Evolutionary conservation across 78 protist genomes (phyloP).

Genomic region (Planoprotostelium fungivorum): DNA sequence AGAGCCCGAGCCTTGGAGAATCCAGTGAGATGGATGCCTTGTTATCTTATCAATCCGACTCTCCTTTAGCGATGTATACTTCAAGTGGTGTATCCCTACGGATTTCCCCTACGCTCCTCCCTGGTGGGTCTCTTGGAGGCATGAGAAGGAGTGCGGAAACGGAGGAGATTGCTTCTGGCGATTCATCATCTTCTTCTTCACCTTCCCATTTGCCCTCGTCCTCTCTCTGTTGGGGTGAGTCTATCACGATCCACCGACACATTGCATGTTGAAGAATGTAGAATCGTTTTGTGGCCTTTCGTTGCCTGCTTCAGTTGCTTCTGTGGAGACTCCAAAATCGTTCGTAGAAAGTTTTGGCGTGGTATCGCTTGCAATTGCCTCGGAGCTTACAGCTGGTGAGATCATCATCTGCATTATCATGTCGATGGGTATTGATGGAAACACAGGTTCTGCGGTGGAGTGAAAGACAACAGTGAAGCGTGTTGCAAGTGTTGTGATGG

Average conservation of each 20-base stretch:
- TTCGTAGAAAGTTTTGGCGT: not conserved
- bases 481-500: not conserved
- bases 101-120: not conserved
- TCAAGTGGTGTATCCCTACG: not conserved
- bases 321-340: not conserved
- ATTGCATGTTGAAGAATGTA: too few species aligned
- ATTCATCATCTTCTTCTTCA: not conserved
- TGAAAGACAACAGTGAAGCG: not conserved
- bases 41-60: too few species aligned
- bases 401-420: not conserved
- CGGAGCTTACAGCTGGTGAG: not conserved
- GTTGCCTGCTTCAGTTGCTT: not conserved
- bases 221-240: not conserved
- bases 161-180: not conserved
- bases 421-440: not conserved
- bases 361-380: not conserved
- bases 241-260: not conserved
- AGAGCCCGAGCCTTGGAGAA: too few species aligned
- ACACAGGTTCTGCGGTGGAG: not conserved
- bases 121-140: not conserved
- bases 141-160: not conserved
- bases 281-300: not conserved
- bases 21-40: too few species aligned
- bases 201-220: not conserved
- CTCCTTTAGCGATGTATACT: not conserved